Conservation (phyloP, 2,329 filamentous ascomycete species). For the Xylaria arbuscula region DNA sequence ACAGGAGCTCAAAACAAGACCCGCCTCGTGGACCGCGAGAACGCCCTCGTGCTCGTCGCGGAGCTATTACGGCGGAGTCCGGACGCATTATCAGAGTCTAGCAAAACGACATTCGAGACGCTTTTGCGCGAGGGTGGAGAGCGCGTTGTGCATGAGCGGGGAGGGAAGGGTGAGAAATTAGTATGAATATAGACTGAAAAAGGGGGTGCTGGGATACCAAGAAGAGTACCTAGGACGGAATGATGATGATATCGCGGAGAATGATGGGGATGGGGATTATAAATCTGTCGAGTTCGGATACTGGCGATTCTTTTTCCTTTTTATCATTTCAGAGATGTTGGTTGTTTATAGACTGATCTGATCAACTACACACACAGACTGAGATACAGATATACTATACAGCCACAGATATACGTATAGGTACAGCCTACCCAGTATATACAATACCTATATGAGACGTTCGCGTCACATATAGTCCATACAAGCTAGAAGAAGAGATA, state of each 20-base stretch:
- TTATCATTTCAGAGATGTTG: neutral
- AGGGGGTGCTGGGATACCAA: neutral
- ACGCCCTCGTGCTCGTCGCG: conserved; percentile 68
- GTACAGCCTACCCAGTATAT: neutral
- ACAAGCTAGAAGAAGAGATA: too few species aligned
- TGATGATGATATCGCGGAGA: neutral
- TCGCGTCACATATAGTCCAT: conserved; percentile 11
- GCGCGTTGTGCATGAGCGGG: conserved; percentile 29
- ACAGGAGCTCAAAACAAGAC: conserved; percentile 46
- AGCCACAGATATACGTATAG: too few species aligned
- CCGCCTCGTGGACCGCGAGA: conserved; percentile 67
- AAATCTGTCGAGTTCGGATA: neutral
- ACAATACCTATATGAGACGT: conserved; percentile 4
- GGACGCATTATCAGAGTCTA: conserved; percentile 54
- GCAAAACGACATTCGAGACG: conserved; percentile 57
- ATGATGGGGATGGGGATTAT: neutral
- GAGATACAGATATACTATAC: too few species aligned
- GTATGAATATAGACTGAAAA: neutral
- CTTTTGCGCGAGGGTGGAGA: conserved; percentile 63
- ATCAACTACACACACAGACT: neutral
- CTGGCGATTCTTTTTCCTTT: conserved; percentile 18
- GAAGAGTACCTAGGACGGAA: too few species aligned
- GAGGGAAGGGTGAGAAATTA: neutral
- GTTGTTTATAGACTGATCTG: conserved; percentile 15
- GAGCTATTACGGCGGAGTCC: conserved; percentile 63